Evolutionary conservation across 139 green algal genomes (phyloP).

Genomic region (Chlorella vulgaris): DNA sequence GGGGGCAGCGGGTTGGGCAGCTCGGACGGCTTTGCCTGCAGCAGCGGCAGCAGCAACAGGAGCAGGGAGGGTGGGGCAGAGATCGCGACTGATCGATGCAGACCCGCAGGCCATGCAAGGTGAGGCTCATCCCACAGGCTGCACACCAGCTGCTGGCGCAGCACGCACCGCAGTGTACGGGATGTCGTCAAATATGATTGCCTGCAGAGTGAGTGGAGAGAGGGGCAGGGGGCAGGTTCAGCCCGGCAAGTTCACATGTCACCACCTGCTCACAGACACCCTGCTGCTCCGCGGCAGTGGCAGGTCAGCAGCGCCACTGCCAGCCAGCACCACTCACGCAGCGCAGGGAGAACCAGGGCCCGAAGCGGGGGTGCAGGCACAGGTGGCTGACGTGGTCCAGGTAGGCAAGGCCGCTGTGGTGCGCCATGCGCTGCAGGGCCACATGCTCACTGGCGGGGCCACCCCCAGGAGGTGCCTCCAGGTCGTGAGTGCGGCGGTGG

Average conservation of each 20-base stretch:
- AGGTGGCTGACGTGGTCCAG: constrained; percentile 49
- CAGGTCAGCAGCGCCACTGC: too few species aligned
- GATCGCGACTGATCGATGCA: too few species aligned
- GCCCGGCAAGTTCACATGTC: too few species aligned
- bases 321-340: too few species aligned
- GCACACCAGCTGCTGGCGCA: background rate
- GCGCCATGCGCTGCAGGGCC: constrained; percentile 50
- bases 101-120: too few species aligned
- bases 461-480: background rate
- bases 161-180: background rate
- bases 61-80: background rate
- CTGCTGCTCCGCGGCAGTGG: too few species aligned
- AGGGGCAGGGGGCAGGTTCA: too few species aligned
- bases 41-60: background rate
- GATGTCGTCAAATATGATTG: constrained; percentile 57
- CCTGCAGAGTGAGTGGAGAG: too few species aligned
- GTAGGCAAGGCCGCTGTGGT: constrained; percentile 40
- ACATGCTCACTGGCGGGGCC: constrained; percentile 19
- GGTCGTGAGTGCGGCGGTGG: constrained; percentile 18
- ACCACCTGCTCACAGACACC: too few species aligned
- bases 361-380: constrained; percentile 59
- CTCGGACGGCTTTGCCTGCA: constrained; percentile 1
- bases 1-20: constrained; percentile 28
- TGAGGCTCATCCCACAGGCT: too few species aligned
- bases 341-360: constrained; percentile 58